phyloP scores from a whole-genome alignment of 2,329 filamentous ascomycete genomes.

The Fusarium drepaniforme region DNA sequence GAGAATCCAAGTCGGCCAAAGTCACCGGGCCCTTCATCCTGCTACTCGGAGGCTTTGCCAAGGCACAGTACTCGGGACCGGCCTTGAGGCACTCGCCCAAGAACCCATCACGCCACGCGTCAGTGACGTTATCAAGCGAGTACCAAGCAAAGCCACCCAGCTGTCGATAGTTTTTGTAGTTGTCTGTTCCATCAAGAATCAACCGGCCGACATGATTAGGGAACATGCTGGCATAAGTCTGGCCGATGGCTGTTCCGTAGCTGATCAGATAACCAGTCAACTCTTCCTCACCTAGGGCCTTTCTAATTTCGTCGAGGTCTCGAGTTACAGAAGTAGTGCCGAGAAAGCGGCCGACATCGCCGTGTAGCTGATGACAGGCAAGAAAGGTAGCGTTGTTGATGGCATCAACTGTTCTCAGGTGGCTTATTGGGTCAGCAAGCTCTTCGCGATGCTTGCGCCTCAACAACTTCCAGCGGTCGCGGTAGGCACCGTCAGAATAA shows the following conservation, averaged over 20 bases:
- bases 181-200: slow-evolving; percentile 63
- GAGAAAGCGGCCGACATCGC: slow-evolving; percentile 61
- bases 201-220: slow-evolving; percentile 61
- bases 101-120: slow-evolving; percentile 64
- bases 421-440: slow-evolving; percentile 47
- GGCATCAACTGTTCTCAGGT: slow-evolving; percentile 59
- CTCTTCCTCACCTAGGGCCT: slow-evolving; percentile 57
- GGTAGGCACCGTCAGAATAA: slow-evolving; percentile 58
- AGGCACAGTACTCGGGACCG: slow-evolving; percentile 58
- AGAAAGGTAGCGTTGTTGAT: slow-evolving; percentile 59
- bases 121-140: slow-evolving; percentile 61
- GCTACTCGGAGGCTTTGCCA: slow-evolving; percentile 51
- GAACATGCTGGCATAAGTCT: slow-evolving; percentile 65
- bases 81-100: slow-evolving; percentile 63
- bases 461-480: slow-evolving; percentile 60
- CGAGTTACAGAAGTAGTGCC: slow-evolving; percentile 60
- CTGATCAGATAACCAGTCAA: slow-evolving; percentile 63
- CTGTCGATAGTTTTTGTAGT: slow-evolving; percentile 58
- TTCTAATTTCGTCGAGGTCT: slow-evolving; percentile 50
- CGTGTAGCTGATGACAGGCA: slow-evolving; percentile 57
- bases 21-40: slow-evolving; percentile 44
- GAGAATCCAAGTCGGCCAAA: slow-evolving; percentile 50
- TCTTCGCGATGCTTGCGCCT: slow-evolving; percentile 54
- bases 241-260: slow-evolving; percentile 65
- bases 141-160: slow-evolving; percentile 61